Base-by-base conservation (phyloP, 441 rosid species). In the Metrosideros polymorpha region DNA sequence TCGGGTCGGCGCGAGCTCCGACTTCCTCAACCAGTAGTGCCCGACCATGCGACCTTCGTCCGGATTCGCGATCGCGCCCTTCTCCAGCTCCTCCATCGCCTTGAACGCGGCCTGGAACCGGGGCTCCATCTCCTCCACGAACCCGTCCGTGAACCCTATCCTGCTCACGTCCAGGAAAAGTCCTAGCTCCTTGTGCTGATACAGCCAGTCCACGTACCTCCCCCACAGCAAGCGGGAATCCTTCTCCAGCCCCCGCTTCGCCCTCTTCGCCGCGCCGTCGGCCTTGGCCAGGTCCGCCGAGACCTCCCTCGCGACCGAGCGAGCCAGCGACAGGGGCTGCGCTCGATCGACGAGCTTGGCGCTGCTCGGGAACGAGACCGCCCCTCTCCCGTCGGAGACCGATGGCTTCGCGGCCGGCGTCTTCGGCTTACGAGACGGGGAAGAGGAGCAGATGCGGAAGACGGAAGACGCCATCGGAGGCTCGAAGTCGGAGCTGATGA, bases 11-110 rank as follows among this genome's bases (percentile, higher is more conserved):
- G 98, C 95, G 71, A 95, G 94, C 18, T 88, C 87, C 19, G 98
- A 87, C 89, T 94, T 91, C 89, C 99, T 91, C 84, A 98, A 88
- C 99, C 99, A 96, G 83, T 98, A 96, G 88, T 96, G 99, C 13
- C 98, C 99, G 52, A 97, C 99, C 98, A 97, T 97, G 89, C 99
- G 92, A n/a, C 98, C 96, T 89, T 98, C 99, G 54, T 98, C 99
- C n/a, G 99, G 99, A 87, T 98, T 98, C 82, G 99, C 95, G 86
- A 96, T 95, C 87, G 99, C 92, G 14, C 99, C 99, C 54, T 94
- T 98, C 88, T 96, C 99, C 63, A 98, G 90, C 87, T 93, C 97
- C 86, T 89, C 98, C 99, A 98, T 95, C 27, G 93, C 93, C 91
- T 89, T 92, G 18, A 98, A 94, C 39, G 99, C 98, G 55, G 87